phyloP scores from a whole-genome alignment of 768 basidiomycete species.

The Xerocomus potaroensis region DNA sequence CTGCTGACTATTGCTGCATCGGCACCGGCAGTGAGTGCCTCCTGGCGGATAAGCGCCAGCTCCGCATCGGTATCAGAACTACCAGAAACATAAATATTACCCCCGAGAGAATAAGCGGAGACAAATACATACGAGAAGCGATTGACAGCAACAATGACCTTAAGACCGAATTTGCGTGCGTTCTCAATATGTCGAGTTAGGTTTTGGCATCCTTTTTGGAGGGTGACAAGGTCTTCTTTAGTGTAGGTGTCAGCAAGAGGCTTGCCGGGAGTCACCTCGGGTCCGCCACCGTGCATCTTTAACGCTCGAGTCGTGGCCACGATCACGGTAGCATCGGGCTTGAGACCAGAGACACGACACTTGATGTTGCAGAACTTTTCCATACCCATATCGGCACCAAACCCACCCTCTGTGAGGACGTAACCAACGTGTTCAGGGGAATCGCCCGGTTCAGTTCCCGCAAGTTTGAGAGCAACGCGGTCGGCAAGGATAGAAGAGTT shows the following conservation, averaged over 20 bases:
- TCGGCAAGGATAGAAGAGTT: constrained; percentile 99
- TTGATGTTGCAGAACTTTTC: constrained; percentile 99
- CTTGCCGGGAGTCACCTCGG: constrained; percentile 95
- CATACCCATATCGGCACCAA: constrained; percentile 99
- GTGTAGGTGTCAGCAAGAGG: constrained; percentile 91
- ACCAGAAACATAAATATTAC: constrained; percentile 1
- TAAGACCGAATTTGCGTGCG: constrained; percentile 91
- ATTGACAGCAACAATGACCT: constrained; percentile 95
- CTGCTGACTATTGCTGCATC: constrained; percentile 94
- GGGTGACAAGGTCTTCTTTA: constrained; percentile 84
- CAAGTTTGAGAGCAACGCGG: constrained; percentile 92
- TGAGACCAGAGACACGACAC: constrained; percentile 88
- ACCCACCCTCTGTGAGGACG: constrained; percentile 97
- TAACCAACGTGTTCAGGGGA: constrained; percentile 78
- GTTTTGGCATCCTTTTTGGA: constrained; percentile 92
- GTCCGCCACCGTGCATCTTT: constrained; percentile 99
- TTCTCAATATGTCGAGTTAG: constrained; percentile 92
- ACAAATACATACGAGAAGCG: constrained; percentile 73
- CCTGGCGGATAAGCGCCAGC: constrained; percentile 74
- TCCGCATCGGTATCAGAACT: constrained; percentile 91
- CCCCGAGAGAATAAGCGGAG: not conserved
- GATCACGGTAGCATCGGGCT: constrained; percentile 90
- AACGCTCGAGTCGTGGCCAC: constrained; percentile 96
- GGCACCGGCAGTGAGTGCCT: constrained; percentile 81
- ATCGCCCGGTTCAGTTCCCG: constrained; percentile 92